These are phyloP conservation scores for Dactylella cylindrospora DNA, from an alignment of 2,329 filamentous ascomycete species.

Conservation along the genomic window DNA sequence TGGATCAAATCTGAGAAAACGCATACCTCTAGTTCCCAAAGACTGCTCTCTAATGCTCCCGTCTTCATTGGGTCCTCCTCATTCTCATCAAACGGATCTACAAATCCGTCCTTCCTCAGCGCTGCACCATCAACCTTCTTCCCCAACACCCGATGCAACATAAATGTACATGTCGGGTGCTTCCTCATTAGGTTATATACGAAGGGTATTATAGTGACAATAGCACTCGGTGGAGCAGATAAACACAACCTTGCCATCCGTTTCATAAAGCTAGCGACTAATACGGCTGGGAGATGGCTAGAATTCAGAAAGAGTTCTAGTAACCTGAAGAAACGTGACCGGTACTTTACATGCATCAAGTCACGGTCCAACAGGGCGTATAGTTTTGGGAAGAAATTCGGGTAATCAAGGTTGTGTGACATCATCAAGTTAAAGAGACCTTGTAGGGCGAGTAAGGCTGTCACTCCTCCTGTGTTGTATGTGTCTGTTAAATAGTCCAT, in stretches of 20 bases:
- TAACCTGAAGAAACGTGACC: constrained; percentile 88
- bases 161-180: constrained; percentile 89
- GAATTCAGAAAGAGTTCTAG: constrained; percentile 87
- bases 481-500: constrained; percentile 97
- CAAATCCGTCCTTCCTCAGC: constrained; percentile 64
- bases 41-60: constrained; percentile 80
- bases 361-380: constrained; percentile 87
- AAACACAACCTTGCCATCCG: constrained; percentile 79
- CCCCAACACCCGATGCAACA: constrained; percentile 78
- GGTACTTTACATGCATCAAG: constrained; percentile 88
- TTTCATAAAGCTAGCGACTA: constrained; percentile 96
- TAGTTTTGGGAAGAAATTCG: constrained; percentile 87
- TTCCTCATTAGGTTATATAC: constrained; percentile 90
- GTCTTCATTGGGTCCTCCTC: constrained; percentile 84
- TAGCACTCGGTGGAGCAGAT: constrained; percentile 83
- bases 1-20: background rate
- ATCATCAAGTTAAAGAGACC: constrained; percentile 94
- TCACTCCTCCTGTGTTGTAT: constrained; percentile 82
- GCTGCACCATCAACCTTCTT: constrained; percentile 61
- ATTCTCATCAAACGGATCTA: constrained; percentile 74
- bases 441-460: constrained; percentile 81
- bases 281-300: constrained; percentile 83
- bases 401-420: constrained; percentile 92
- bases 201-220: constrained; percentile 87
- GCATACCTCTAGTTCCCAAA: constrained; percentile 82